Evolutionary conservation across 768 basidiomycete species (phyloP).

Genomic region (Polyporus arcularius): DNA sequence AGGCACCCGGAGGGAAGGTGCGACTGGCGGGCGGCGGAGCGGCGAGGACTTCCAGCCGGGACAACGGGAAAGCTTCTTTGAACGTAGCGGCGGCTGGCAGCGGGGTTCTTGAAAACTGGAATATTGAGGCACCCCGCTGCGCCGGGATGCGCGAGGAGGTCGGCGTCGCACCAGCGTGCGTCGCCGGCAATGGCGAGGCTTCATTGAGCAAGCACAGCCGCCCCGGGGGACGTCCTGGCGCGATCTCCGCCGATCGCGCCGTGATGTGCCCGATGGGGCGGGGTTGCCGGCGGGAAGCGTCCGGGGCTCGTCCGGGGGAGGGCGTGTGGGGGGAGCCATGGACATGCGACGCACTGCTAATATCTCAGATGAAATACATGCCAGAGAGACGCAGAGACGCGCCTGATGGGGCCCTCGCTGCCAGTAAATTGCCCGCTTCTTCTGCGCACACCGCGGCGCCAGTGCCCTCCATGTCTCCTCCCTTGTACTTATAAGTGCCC

Average conservation of each 20-base stretch:
- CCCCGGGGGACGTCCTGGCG: not conserved
- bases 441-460: constrained; percentile 10
- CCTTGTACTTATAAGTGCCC: constrained; percentile 76
- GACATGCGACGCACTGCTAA: not conserved
- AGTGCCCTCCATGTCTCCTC: constrained; percentile 24
- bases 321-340: not conserved
- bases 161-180: not conserved
- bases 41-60: not conserved
- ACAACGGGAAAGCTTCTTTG: constrained; percentile 11
- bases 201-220: constrained; percentile 2
- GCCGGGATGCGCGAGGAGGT: not conserved
- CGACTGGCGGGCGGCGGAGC: not conserved
- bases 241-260: constrained; percentile 16
- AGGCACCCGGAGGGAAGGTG: not conserved
- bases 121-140: not conserved
- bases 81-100: constrained; percentile 8
- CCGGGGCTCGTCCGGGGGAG: not conserved
- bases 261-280: not conserved
- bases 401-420: constrained; percentile 1
- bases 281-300: not conserved
- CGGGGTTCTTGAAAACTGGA: not conserved
- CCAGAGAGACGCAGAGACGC: not conserved
- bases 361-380: not conserved
- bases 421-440: not conserved
- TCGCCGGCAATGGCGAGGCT: not conserved